phyloP scores from a whole-genome alignment of 257 asterid species.

The Galeopsis tetrahit region DNA sequence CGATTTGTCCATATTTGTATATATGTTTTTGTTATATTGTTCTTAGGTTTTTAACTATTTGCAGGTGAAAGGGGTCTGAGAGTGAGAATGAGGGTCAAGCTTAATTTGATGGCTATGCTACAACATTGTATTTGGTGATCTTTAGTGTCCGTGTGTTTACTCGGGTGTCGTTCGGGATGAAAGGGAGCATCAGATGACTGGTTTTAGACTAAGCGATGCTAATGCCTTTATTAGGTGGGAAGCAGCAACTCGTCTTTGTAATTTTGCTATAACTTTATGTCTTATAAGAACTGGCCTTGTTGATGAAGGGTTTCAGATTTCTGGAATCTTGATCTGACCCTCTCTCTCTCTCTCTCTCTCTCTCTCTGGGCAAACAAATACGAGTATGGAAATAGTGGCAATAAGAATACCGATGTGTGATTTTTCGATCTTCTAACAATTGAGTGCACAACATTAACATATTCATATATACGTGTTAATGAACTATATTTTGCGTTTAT shows the following conservation, averaged over 20 bases:
- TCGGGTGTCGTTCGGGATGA: conserved; percentile 8
- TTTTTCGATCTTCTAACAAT: too few species aligned
- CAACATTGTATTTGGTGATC: conserved; percentile 17
- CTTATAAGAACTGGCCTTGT: not conserved
- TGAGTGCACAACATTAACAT: too few species aligned
- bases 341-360: too few species aligned
- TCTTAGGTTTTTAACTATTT: conserved; percentile 17
- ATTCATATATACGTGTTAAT: too few species aligned
- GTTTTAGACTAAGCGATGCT: conserved; percentile 9
- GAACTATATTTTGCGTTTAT: too few species aligned
- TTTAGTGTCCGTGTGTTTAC: not conserved
- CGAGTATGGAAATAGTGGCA: too few species aligned
- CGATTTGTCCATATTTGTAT: too few species aligned
- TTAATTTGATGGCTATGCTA: conserved; percentile 5
- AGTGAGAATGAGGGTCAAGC: conserved; percentile 20
- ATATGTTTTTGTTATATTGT: not conserved
- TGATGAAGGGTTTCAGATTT: not conserved
- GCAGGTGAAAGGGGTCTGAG: conserved; percentile 40
- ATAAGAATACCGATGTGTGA: too few species aligned
- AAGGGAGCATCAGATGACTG: conserved; percentile 11
- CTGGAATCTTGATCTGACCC: not conserved
- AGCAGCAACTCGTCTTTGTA: conserved; percentile 1
- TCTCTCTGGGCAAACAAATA: too few species aligned
- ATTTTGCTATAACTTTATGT: conserved; percentile 20
- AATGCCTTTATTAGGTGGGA: conserved; percentile 8